A percentile compares a stretch with the other conserved stretches of the same genome.
These are phyloP conservation scores for Artemisia tridentata DNA, from an alignment of 129 eudicot genomes.

Conservation along the genomic window DNA sequence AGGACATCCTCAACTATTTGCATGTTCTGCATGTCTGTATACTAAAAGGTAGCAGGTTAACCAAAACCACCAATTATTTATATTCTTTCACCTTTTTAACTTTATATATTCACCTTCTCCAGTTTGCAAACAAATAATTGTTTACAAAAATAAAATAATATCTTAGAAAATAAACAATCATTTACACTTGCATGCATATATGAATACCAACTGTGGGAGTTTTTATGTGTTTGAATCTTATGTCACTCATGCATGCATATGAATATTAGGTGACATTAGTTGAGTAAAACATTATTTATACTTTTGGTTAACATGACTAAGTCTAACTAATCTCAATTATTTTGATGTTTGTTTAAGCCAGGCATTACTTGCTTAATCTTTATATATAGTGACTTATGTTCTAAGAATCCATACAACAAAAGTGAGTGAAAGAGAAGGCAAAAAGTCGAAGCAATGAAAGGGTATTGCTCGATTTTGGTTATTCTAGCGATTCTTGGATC, in stretches of 20 bases:
- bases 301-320: background rate
- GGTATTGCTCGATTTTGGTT: conserved; percentile 26
- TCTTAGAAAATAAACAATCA: background rate
- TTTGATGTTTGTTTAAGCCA: conserved; percentile 6
- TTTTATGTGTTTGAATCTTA: background rate
- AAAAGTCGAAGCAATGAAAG: conserved; percentile 24
- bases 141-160: background rate
- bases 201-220: conserved; percentile 8
- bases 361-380: conserved; percentile 5
- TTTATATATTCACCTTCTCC: conserved; percentile 5
- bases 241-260: conserved; percentile 15
- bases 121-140: conserved; percentile 7
- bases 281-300: background rate
- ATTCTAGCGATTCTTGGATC: conserved; percentile 33
- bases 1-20: conserved; percentile 15
- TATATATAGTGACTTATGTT: conserved; percentile 8
- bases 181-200: too few species aligned
- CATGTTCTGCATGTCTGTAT: conserved; percentile 19
- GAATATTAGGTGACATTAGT: conserved; percentile 10
- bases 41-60: conserved; percentile 23
- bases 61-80: conserved; percentile 14
- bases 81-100: conserved; percentile 7
- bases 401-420: background rate
- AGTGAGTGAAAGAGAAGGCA: background rate
- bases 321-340: conserved; percentile 10